Percentiles rank a stretch among this genome's conserved stretches.
These are phyloP conservation scores for Trypanosoma scelopori DNA, from an alignment of 208 protist species.

Conservation along the genomic window DNA sequence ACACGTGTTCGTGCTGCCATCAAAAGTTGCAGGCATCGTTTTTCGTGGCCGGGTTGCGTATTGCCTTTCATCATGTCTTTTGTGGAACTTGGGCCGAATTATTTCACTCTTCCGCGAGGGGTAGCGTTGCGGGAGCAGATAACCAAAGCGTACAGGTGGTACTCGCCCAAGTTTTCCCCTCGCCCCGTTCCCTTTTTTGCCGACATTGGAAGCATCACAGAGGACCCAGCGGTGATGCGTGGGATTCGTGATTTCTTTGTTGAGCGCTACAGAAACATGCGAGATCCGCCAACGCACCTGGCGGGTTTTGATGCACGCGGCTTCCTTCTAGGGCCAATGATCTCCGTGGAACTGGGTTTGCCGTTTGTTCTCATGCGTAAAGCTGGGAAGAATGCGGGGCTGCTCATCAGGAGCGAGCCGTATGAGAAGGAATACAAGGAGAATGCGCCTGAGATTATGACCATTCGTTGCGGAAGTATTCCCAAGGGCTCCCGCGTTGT, in stretches of 20 bases:
- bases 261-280: slow-evolving; percentile 65
- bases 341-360: slow-evolving; percentile 85
- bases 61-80: slow-evolving; percentile 34
- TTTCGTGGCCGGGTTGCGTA: too few relatives aligned
- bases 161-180: slow-evolving; percentile 85
- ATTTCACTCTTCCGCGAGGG: slow-evolving; percentile 48
- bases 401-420: slow-evolving; percentile 85
- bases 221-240: slow-evolving; percentile 75
- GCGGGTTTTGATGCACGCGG: slow-evolving; percentile 90
- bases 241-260: slow-evolving; percentile 84
- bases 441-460: slow-evolving; percentile 77
- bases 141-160: slow-evolving; percentile 81
- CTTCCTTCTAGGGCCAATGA: slow-evolving; percentile 87
- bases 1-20: too few relatives aligned
- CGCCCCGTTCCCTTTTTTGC: slow-evolving; percentile 87
- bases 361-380: slow-evolving; percentile 93
- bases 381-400: slow-evolving; percentile 78
- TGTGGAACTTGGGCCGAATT: slow-evolving; percentile 45
- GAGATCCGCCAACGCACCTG: slow-evolving; percentile 70
- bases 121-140: slow-evolving; percentile 49
- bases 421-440: slow-evolving; percentile 92
- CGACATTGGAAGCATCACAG: slow-evolving; percentile 85
- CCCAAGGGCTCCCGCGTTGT: slow-evolving; percentile 71
- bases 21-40: too few relatives aligned
- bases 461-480: slow-evolving; percentile 80